Conservation (phyloP, 2,329 filamentous ascomycete species). For the Boeremia lycopersici region DNA sequence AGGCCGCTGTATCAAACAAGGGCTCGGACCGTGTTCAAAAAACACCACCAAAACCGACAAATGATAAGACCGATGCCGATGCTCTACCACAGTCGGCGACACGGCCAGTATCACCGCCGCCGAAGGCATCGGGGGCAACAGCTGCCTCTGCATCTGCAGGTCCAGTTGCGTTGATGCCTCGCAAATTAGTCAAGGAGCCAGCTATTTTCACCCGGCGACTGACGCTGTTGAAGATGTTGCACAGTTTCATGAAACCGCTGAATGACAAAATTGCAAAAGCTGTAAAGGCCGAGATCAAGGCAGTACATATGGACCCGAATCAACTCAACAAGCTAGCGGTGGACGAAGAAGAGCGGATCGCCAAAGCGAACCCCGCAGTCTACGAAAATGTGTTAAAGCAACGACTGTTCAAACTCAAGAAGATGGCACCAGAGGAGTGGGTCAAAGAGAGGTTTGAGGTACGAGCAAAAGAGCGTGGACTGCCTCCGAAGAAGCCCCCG, state of each 20-base stretch:
- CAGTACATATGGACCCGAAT: conserved; percentile 67
- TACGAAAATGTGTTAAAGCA: conserved; percentile 88
- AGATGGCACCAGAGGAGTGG: conserved; percentile 77
- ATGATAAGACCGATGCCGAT: conserved; percentile 8
- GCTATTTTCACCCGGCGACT: conserved; percentile 43
- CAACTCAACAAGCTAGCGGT: conserved; percentile 71
- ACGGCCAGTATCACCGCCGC: conserved; percentile 41
- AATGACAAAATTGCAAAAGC: conserved; percentile 67
- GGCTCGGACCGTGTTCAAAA: conserved; percentile 3
- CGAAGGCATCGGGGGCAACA: conserved; percentile 24
- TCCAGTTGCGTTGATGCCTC: conserved; percentile 64
- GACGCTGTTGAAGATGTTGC: conserved; percentile 63
- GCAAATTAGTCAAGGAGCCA: conserved; percentile 62
- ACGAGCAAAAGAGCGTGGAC: conserved; percentile 30
- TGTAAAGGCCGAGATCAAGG: conserved; percentile 56
- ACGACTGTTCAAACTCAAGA: conserved; percentile 75
- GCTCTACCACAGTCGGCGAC: conserved; percentile 31
- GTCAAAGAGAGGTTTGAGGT: conserved; percentile 60
- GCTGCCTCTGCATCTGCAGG: conserved; percentile 49
- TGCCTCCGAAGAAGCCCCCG: conserved; percentile 47
- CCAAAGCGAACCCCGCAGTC: conserved; percentile 69
- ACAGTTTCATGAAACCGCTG: conserved; percentile 69
- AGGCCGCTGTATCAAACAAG: conserved; percentile 13
- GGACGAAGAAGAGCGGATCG: conserved; percentile 79
- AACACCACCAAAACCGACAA: conserved; percentile 3